Evolutionary conservation across 306 rosid genomes (phyloP).

Genomic region (Lablab purpureus): DNA sequence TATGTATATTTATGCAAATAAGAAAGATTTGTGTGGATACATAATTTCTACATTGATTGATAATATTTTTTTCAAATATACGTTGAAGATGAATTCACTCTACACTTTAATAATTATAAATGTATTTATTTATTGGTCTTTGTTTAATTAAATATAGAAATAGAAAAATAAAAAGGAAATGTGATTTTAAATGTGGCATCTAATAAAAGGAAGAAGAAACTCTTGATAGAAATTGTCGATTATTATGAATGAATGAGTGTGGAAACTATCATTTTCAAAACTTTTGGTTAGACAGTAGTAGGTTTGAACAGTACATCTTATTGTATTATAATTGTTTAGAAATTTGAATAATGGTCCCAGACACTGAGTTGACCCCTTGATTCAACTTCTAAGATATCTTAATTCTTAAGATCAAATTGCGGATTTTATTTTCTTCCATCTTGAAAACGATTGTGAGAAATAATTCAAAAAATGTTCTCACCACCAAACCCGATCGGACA

Average conservation of each 20-base stretch:
- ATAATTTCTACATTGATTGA: too few species aligned
- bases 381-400: conserved; percentile 9
- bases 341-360: background rate
- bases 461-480: background rate
- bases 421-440: background rate
- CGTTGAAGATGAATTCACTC: too few species aligned
- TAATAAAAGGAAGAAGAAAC: too few species aligned
- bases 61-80: too few species aligned
- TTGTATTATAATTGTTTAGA: conserved; percentile 23
- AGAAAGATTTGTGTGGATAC: too few species aligned
- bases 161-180: too few species aligned
- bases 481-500: background rate
- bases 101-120: too few species aligned
- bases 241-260: conserved; percentile 12
- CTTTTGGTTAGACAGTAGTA: conserved; percentile 36
- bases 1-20: too few species aligned
- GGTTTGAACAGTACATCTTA: background rate
- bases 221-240: background rate
- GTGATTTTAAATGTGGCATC: too few species aligned
- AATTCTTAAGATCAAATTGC: background rate
- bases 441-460: conserved; percentile 5
- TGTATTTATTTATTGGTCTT: too few species aligned
- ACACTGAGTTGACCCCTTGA: conserved; percentile 17
- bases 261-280: conserved; percentile 31
- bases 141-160: too few species aligned